These are phyloP conservation scores for Starmera dryadoides DNA, from an alignment of 805 yeast genomes.

Conservation along the genomic window DNA sequence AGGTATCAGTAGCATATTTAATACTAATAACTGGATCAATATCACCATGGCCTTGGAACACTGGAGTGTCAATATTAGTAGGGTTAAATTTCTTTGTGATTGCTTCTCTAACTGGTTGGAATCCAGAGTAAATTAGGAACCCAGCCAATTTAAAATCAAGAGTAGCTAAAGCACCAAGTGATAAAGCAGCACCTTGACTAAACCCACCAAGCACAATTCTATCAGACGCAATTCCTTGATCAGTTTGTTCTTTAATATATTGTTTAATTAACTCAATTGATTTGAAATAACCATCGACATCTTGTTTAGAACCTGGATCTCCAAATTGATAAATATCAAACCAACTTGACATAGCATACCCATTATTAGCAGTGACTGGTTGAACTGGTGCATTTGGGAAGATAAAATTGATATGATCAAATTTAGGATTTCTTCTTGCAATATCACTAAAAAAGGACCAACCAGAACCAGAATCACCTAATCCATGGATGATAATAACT, in stretches of 20 bases:
- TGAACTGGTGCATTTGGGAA: conserved; percentile 84
- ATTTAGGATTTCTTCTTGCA: conserved; percentile 37
- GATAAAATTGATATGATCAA: conserved; percentile 58
- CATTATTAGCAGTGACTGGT: conserved; percentile 65
- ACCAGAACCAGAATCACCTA: conserved; percentile 88
- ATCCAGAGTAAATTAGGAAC: conserved; percentile 70
- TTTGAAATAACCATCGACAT: conserved; percentile 45
- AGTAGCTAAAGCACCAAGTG: conserved; percentile 53
- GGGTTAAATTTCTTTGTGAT: conserved; percentile 18
- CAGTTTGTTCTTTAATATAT: conserved; percentile 46
- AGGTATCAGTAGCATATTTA: conserved; percentile 30
- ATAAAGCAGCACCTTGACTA: conserved; percentile 86
- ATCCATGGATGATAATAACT: conserved; percentile 76
- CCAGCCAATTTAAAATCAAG: conserved; percentile 69
- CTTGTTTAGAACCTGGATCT: conserved; percentile 33
- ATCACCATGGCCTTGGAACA: conserved; percentile 87
- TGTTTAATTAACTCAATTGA: conserved; percentile 38
- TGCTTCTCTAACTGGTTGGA: conserved; percentile 29
- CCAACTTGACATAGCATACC: conserved; percentile 76
- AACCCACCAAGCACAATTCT: conserved; percentile 91
- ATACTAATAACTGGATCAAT: conserved; percentile 56
- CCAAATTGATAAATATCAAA: conserved; percentile 65
- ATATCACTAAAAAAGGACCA: conserved; percentile 79
- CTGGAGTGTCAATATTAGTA: conserved; percentile 58
- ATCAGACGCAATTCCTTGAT: conserved; percentile 46